A percentile compares a stretch with the other conserved stretches of the same genome.
phyloP scores from a whole-genome alignment of 331 rosid species.

The Acacia concinna region DNA sequence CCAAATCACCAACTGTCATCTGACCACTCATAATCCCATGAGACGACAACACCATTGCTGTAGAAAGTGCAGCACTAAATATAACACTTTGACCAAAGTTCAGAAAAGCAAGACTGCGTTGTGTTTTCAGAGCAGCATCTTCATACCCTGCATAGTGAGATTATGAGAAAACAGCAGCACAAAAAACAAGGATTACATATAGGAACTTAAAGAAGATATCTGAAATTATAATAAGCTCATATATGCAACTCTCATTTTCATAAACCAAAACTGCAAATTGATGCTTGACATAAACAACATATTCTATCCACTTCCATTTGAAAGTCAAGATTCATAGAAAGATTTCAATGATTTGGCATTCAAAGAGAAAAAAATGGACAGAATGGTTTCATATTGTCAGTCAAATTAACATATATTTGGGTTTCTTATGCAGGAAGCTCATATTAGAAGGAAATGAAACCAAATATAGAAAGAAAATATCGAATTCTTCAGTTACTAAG shows the following conservation, averaged over 20 bases:
- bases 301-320: not conserved
- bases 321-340: not conserved
- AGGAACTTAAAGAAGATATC: slow-evolving; percentile 5
- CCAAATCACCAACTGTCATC: slow-evolving; percentile 98
- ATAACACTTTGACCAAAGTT: slow-evolving; percentile 92
- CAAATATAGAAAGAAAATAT: slow-evolving; percentile 4
- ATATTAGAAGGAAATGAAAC: not conserved
- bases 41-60: slow-evolving; percentile 96
- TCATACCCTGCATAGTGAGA: slow-evolving; percentile 66
- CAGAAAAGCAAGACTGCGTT: slow-evolving; percentile 84
- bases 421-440: not conserved
- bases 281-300: not conserved
- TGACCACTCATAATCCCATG: slow-evolving; percentile 77
- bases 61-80: slow-evolving; percentile 91
- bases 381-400: not conserved
- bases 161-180: slow-evolving; percentile 36
- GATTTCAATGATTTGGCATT: not conserved
- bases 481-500: not conserved
- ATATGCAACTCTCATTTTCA: not conserved
- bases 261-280: not conserved
- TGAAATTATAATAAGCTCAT: not conserved
- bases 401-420: not conserved
- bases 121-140: slow-evolving; percentile 95
- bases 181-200: slow-evolving; percentile 29
- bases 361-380: not conserved